Percentiles rank a stretch among this genome's conserved stretches.
Evolutionary conservation across 805 yeast species (phyloP).

Genomic region (Saccharomycopsis sp.): DNA sequence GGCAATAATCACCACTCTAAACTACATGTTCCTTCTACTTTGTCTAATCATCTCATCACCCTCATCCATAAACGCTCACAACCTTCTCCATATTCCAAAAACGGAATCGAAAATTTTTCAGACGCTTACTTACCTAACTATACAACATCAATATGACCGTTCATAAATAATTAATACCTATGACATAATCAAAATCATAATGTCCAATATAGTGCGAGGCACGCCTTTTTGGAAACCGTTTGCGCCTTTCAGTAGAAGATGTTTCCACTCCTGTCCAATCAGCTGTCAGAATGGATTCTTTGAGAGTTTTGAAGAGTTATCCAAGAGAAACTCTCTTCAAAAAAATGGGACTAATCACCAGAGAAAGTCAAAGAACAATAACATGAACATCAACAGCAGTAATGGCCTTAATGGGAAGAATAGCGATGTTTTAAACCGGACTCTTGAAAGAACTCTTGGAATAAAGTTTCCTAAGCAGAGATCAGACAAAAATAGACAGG

Average conservation of each 20-base stretch:
- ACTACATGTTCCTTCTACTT: too few relatives aligned
- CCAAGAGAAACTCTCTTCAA: background rate
- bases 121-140: too few relatives aligned
- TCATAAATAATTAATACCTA: too few relatives aligned
- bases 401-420: background rate
- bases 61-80: too few relatives aligned
- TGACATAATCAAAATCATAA: background rate
- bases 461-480: background rate
- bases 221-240: background rate
- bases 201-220: background rate
- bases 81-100: background rate
- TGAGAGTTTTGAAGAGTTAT: background rate
- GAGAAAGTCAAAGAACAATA: background rate
- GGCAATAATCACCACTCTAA: too few relatives aligned
- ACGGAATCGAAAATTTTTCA: background rate
- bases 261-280: background rate
- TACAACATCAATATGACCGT: too few relatives aligned
- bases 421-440: background rate
- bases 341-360: background rate
- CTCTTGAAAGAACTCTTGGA: background rate
- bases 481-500: background rate
- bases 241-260: background rate
- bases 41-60: too few relatives aligned
- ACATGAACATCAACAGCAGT: background rate
- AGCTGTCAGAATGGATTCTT: background rate